Percentiles rank a stretch among this genome's conserved stretches.
phyloP scores from a whole-genome alignment of 2,329 filamentous ascomycete genomes.

The Ophiostoma ulmi region DNA sequence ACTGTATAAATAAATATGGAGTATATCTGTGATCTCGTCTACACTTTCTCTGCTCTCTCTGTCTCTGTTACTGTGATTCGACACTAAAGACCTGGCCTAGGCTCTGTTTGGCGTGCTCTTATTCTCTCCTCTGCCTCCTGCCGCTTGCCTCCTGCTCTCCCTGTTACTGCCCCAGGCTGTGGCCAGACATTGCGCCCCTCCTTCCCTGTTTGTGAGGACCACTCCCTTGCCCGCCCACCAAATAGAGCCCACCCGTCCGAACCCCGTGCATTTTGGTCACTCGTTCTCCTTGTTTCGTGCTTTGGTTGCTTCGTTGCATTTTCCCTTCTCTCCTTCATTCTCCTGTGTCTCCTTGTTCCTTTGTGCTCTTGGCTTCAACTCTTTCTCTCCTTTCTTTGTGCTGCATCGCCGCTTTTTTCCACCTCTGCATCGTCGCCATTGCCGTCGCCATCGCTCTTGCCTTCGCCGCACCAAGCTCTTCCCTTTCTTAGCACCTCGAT shows the following conservation, averaged over 20 bases:
- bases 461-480: background rate
- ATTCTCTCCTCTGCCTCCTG: too few species aligned
- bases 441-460: slow-evolving; percentile 1
- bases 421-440: slow-evolving; percentile 1
- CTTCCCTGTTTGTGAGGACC: slow-evolving; percentile 23
- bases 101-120: background rate
- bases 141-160: background rate
- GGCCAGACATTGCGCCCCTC: slow-evolving; percentile 20
- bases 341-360: slow-evolving; percentile 1
- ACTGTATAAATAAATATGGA: background rate
- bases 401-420: background rate
- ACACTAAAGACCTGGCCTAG: background rate
- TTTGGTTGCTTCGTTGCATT: slow-evolving; percentile 13
- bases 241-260: slow-evolving; percentile 21
- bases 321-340: slow-evolving; percentile 8
- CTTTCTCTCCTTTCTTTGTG: slow-evolving; percentile 11
- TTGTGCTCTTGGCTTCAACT: background rate
- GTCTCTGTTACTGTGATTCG: background rate
- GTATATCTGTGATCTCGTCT: background rate
- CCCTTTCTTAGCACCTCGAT: slow-evolving; percentile 14
- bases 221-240: slow-evolving; percentile 18
- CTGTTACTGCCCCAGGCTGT: background rate
- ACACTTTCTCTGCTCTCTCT: background rate
- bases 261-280: slow-evolving; percentile 19
- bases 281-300: slow-evolving; percentile 18